Evolutionary conservation across 257 asterid species (phyloP).

Genomic region (Linderniella brevidens): DNA sequence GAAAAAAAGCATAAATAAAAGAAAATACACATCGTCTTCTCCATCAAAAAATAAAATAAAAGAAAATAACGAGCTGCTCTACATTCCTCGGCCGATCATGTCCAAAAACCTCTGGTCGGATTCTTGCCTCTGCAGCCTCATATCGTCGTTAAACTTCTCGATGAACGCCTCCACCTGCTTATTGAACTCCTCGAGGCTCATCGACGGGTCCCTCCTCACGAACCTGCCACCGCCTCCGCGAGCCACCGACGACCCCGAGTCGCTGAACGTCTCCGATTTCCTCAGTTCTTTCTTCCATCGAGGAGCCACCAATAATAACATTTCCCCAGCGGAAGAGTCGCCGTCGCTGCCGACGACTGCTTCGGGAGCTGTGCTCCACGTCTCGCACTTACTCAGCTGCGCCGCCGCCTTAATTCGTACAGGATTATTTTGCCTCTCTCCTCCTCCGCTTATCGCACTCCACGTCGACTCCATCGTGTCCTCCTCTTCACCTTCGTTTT

Average conservation of each 20-base stretch:
- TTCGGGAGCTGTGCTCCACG: constrained; percentile 15
- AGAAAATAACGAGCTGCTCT: neutral
- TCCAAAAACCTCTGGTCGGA: constrained; percentile 34
- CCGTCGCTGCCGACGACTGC: no score
- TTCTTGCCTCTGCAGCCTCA: constrained; percentile 47
- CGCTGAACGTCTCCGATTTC: no score
- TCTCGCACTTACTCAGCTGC: constrained; percentile 30
- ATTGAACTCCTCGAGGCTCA: constrained; percentile 34
- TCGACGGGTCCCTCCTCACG: constrained; percentile 31
- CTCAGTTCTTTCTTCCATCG: no score
- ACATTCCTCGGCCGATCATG: constrained; percentile 17
- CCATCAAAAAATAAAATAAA: no score
- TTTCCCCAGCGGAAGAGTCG: no score
- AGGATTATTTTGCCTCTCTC: constrained; percentile 7
- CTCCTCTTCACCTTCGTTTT: constrained; percentile 8
- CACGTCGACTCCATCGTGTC: constrained; percentile 54
- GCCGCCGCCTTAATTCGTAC: constrained; percentile 5
- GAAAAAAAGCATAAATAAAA: no score
- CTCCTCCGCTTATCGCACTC: constrained; percentile 32
- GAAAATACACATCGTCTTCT: no score
- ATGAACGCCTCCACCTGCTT: constrained; percentile 40
- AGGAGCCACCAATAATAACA: no score
- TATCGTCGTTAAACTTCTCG: constrained; percentile 27
- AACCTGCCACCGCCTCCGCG: neutral
- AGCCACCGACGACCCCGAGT: no score